These are phyloP conservation scores for Tuber umbilicatum DNA, from an alignment of 495 filamentous ascomycete species.

Conservation along the genomic window DNA sequence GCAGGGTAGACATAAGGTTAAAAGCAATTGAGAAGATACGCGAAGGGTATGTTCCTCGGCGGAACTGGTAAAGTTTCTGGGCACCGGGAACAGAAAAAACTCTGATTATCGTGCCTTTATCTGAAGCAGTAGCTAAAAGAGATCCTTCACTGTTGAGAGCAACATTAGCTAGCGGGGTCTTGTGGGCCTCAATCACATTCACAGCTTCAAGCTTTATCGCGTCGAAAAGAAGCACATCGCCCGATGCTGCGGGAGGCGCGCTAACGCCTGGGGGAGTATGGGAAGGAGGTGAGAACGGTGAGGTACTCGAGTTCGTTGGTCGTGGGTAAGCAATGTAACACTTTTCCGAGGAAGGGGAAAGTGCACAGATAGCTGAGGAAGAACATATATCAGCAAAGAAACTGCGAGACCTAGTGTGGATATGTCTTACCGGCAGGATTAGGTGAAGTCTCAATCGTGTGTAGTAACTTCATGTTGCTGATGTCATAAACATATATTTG, in stretches of 20 bases:
- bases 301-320: conserved; percentile 62
- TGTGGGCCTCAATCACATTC: conserved; percentile 89
- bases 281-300: conserved; percentile 61
- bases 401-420: background rate
- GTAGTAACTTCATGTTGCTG: conserved; percentile 88
- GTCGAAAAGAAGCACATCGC: conserved; percentile 89
- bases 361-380: conserved; percentile 69
- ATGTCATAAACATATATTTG: conserved; percentile 98
- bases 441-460: conserved; percentile 85
- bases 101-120: conserved; percentile 94
- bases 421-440: conserved; percentile 64
- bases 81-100: conserved; percentile 86
- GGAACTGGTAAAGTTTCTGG: conserved; percentile 90
- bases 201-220: conserved; percentile 77
- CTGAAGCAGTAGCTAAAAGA: conserved; percentile 87
- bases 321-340: conserved; percentile 92
- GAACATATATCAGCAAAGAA: conserved; percentile 17
- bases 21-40: conserved; percentile 99
- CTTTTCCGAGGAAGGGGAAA: conserved; percentile 89
- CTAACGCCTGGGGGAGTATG: conserved; percentile 74
- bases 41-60: conserved; percentile 85
- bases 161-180: conserved; percentile 82
- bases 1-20: conserved; percentile 83
- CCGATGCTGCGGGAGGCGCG: conserved; percentile 74
- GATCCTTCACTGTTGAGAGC: conserved; percentile 88